Base-by-base conservation (phyloP, 805 yeast genomes). In the Starmerella riodocensis region DNA sequence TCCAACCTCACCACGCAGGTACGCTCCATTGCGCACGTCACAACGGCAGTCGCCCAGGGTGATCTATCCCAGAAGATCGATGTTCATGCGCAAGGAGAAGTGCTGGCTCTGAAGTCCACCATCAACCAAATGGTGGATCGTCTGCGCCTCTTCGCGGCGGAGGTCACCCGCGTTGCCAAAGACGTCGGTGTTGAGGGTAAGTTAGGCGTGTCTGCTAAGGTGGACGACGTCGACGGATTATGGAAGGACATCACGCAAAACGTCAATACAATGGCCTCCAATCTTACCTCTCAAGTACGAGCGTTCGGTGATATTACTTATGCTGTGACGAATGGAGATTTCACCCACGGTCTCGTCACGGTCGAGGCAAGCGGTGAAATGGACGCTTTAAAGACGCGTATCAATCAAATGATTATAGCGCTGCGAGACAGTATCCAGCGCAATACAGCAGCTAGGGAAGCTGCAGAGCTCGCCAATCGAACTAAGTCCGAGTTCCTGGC, bases 181-280 rank as follows among this genome's bases (percentile, higher is more conserved):
- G 94, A 83, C 65, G 93, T 83, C 49, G 94, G 94, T 65, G 81
- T 82, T 36, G 88, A 83, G 54, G 94, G 94, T 64, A 83, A 82
- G 58, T 70, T 83, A 39, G 94, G 94, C 52, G 91, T 82, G 34
- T 93, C 82, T 56, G 93, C 94, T 6, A 91, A 83, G 56, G 93
- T 83, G 21, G 72, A 76, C 38, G 94, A 83, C 63, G 93, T 83
- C 18, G 93, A 82, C 59, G 94, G 94, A 2, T 62, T 82, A 44
- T 83, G 94, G 94, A 82, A 79, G 54, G 93, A 81, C 52, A 83
- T 83, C 53, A 83, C 93, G 21, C 80, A 91, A 16, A 83, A 83
- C 60, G 94, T 83, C 48, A 83, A 83, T 56, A 82, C 88, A 19
- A 83, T 83, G 94, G 94, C 94, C 37, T 76, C 88, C n/a, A 83